A percentile compares a stretch with the other conserved stretches of the same genome.
phyloP scores from a whole-genome alignment of 1,284 basidiomycete genomes.

The Boletellus deceptivus region DNA sequence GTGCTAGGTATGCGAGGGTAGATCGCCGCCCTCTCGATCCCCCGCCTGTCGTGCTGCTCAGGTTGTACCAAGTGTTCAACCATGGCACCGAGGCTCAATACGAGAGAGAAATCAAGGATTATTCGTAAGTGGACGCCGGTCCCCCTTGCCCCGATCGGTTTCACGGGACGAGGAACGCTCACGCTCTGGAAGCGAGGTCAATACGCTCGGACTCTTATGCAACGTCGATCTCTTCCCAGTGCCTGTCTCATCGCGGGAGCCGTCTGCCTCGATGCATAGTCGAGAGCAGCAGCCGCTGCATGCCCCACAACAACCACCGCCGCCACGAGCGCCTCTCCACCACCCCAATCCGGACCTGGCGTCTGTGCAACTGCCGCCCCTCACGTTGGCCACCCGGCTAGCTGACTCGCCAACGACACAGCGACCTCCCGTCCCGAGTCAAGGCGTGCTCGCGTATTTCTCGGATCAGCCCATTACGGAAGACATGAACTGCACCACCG shows the following conservation, averaged over 20 bases:
- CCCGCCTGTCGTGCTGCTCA: constrained; percentile 58
- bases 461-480: constrained; percentile 45
- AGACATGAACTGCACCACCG: constrained; percentile 49
- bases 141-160: neutral
- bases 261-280: constrained; percentile 1
- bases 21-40: constrained; percentile 64
- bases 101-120: constrained; percentile 45
- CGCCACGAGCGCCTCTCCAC: constrained; percentile 18
- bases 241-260: constrained; percentile 24
- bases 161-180: constrained; percentile 1
- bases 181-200: constrained; percentile 38
- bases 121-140: constrained; percentile 39
- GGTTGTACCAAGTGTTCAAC: constrained; percentile 45
- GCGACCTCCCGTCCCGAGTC: constrained; percentile 6
- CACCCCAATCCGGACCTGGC: constrained; percentile 13
- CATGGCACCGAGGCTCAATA: constrained; percentile 38
- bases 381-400: constrained; percentile 13
- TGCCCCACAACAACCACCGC: constrained; percentile 4
- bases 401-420: constrained; percentile 2
- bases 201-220: constrained; percentile 56
- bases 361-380: constrained; percentile 24
- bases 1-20: constrained; percentile 52
- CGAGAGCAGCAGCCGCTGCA: constrained; percentile 8
- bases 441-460: constrained; percentile 41
- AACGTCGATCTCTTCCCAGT: constrained; percentile 64